Percentiles rank a stretch among this genome's conserved stretches.
Evolutionary conservation across 257 asterid genomes (phyloP).

Genomic region (Lantana camara): DNA sequence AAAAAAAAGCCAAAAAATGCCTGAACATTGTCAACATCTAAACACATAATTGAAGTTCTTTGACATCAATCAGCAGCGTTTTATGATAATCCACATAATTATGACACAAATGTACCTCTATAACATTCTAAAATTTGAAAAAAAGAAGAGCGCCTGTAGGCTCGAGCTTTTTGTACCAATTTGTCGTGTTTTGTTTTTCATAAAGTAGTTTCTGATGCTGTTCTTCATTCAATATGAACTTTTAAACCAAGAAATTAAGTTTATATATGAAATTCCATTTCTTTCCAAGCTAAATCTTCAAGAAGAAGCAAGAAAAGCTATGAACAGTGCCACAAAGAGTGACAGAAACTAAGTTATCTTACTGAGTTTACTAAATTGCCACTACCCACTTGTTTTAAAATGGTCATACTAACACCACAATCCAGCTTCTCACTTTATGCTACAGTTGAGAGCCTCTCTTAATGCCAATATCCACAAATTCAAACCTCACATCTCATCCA

Average conservation of each 20-base stretch:
- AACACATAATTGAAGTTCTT: neutral
- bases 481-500: neutral
- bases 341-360: neutral
- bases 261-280: neutral
- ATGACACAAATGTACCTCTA: neutral
- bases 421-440: neutral
- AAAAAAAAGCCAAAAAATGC: neutral
- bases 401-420: neutral
- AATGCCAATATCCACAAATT: no score
- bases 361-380: neutral
- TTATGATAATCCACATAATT: neutral
- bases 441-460: neutral
- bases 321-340: neutral
- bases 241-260: neutral
- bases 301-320: neutral
- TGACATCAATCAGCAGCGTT: neutral
- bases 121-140: neutral
- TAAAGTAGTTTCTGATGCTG: neutral
- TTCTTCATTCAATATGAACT: neutral
- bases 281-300: neutral
- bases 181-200: neutral
- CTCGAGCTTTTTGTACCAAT: neutral
- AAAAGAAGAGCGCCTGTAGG: neutral
- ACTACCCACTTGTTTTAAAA: neutral
- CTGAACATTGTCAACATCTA: neutral